Conservation (phyloP, 176 grass and related monocot genomes). For the Oryza brachyantha region DNA sequence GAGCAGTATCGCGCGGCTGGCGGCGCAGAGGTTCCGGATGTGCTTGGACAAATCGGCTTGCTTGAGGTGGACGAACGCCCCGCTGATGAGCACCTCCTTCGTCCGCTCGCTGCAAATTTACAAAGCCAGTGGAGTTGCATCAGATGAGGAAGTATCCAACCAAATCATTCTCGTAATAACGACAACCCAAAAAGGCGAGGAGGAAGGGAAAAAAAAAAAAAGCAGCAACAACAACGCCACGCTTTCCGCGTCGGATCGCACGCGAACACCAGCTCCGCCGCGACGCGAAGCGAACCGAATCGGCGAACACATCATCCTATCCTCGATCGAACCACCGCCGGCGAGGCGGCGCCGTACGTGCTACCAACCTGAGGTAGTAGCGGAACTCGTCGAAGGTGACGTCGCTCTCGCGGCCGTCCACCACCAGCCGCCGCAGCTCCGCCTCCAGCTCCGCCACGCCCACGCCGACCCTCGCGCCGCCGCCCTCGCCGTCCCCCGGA, state of each 20-base stretch:
- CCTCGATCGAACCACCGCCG: neutral
- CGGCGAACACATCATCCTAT: no score
- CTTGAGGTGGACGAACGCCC: conserved; percentile 90
- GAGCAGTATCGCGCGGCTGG: conserved; percentile 79
- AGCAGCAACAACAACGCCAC: no score
- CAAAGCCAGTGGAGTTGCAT: no score
- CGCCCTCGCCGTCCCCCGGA: conserved; percentile 4
- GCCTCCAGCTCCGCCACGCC: conserved; percentile 54
- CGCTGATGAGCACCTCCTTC: conserved; percentile 68
- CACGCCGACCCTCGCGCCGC: no score
- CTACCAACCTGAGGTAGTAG: conserved; percentile 74
- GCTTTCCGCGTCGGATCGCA: conserved; percentile 21
- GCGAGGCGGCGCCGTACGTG: neutral
- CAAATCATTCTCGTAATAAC: neutral
- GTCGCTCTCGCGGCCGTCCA: conserved; percentile 58
- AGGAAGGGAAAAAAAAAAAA: neutral
- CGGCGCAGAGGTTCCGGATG: conserved; percentile 80
- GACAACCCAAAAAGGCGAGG: neutral
- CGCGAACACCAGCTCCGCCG: neutral
- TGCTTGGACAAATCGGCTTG: conserved; percentile 71
- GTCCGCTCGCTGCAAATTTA: conserved; percentile 81
- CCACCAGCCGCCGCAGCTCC: conserved; percentile 66
- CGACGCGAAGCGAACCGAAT: neutral
- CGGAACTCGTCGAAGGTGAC: conserved; percentile 82
- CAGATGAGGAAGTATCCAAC: neutral